Evolutionary conservation across 2,329 filamentous ascomycete species (phyloP), one percentile per base, ranked within the genome.

Genomic region (Ophiostoma sp.): DNA sequence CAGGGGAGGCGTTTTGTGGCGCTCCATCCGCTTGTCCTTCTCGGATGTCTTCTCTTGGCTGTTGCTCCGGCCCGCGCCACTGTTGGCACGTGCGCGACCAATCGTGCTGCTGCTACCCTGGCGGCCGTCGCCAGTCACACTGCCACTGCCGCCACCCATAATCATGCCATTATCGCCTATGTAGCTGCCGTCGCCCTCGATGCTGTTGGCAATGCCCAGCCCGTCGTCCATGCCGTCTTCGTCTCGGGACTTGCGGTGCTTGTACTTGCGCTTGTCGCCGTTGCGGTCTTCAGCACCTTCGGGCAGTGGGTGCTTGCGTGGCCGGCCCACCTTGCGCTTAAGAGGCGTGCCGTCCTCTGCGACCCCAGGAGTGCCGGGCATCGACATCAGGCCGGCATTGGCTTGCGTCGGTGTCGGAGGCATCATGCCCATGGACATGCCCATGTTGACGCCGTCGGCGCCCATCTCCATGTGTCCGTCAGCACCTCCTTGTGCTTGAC

Each of bases 261-360:
- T 89, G 76, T 89, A 90, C 75, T 87, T 89, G 72, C 88, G 83
- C 79, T 90, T 90, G 78, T 89, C 87, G 1, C 84, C 15, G 13
- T 35, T 83, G 71, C 81, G 82, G 64, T 85, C 83, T 1, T 80
- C 78, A 8, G 78, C 81, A n/a, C 84, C 81, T 57, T 89, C 87
- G 4, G 86, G 86, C 13, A 85, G 75, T 5, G 87, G 87, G 73
- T 89, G 85, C 75, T 90, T 90, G 72, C 87, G 81, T 1, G 87
- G 88, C 36, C 88, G 84, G 8, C 88, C 88, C 54, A 90, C 87
- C 73, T 89, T 89, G 60, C 87, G 83, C 80, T 90, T 90, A 69
- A 84, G 78, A 15, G 83, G 84, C 36, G 83, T 83, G 71, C 85
- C 84, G 4, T 81, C 78, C 0, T 71, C 71, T 80, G 69, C 4